These are phyloP conservation scores for Casuarina equisetifolia DNA, from an alignment of 306 rosid species.

Conservation along the genomic window DNA sequence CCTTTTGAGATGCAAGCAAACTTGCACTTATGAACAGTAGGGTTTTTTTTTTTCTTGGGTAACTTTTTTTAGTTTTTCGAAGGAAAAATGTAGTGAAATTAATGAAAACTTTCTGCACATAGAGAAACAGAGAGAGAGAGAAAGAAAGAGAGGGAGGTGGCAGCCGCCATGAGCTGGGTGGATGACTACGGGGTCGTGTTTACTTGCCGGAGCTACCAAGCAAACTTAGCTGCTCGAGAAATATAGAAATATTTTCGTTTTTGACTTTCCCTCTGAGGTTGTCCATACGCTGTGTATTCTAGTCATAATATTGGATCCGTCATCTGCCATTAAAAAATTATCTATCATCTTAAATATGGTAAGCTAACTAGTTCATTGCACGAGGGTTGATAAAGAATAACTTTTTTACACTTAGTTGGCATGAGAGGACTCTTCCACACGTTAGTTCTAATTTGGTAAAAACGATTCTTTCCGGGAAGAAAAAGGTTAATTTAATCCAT, in stretches of 20 bases:
- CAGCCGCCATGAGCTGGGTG: conserved; percentile 43
- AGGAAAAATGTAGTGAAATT: conserved; percentile 30
- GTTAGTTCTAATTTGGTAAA: background rate
- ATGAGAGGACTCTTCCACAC: conserved; percentile 7
- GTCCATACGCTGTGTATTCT: background rate
- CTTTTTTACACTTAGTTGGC: background rate
- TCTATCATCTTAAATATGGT: background rate
- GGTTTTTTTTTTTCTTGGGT: background rate
- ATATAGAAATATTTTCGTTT: conserved; percentile 34
- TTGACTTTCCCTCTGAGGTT: conserved; percentile 49
- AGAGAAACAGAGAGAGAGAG: background rate
- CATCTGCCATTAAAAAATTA: background rate
- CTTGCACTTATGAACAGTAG: conserved; percentile 17
- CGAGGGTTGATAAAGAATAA: background rate
- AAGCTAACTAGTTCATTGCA: conserved; percentile 13
- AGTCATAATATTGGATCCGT: background rate
- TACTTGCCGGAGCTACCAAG: conserved; percentile 74
- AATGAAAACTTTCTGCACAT: conserved; percentile 13
- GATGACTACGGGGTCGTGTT: conserved; percentile 45
- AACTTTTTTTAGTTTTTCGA: conserved; percentile 9
- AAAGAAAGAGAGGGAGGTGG: conserved; percentile 33
- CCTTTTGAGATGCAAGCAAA: conserved; percentile 14
- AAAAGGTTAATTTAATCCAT: background rate
- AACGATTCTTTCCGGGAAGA: background rate
- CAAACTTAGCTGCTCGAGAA: conserved; percentile 58